Percentiles rank a stretch among this genome's conserved stretches.
phyloP scores from a whole-genome alignment of 139 green algal genomes.

The Picochlorum sp. region DNA sequence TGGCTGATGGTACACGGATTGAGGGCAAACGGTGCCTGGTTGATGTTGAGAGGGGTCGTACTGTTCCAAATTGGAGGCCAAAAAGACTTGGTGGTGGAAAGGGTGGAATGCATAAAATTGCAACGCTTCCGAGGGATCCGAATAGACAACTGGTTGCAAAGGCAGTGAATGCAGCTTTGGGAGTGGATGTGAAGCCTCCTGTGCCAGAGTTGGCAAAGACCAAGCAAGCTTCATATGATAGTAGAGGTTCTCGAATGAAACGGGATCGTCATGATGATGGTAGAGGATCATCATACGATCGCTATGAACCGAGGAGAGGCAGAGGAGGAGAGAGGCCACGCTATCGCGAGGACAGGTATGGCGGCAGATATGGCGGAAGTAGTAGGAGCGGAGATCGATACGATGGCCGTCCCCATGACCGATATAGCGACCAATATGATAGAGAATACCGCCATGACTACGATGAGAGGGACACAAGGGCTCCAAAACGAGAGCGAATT shows the following conservation, averaged over 20 bases:
- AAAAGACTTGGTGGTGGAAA: slow-evolving; percentile 65
- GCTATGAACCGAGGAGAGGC: neutral
- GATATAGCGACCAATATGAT: neutral
- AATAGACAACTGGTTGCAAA: slow-evolving; percentile 30
- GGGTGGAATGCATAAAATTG: slow-evolving; percentile 50
- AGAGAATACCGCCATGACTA: neutral
- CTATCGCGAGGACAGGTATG: neutral
- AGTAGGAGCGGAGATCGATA: neutral
- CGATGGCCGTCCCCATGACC: neutral
- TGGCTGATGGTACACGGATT: slow-evolving; percentile 65
- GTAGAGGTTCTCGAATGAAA: neutral
- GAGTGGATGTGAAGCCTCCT: neutral
- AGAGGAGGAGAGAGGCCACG: neutral
- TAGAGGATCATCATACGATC: neutral
- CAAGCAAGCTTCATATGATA: neutral
- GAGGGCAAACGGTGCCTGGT: slow-evolving; percentile 68
- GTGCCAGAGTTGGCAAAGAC: neutral
- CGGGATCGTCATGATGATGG: neutral
- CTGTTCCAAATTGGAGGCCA: slow-evolving; percentile 74
- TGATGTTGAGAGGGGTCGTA: slow-evolving; percentile 80
- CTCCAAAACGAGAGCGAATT: neutral
- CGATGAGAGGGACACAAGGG: neutral
- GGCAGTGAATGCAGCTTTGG: neutral
- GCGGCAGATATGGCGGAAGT: neutral
- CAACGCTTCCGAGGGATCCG: slow-evolving; percentile 35